Conservation (phyloP, 177 flowering plant genomes). For the Tripterygium wilfordii region DNA sequence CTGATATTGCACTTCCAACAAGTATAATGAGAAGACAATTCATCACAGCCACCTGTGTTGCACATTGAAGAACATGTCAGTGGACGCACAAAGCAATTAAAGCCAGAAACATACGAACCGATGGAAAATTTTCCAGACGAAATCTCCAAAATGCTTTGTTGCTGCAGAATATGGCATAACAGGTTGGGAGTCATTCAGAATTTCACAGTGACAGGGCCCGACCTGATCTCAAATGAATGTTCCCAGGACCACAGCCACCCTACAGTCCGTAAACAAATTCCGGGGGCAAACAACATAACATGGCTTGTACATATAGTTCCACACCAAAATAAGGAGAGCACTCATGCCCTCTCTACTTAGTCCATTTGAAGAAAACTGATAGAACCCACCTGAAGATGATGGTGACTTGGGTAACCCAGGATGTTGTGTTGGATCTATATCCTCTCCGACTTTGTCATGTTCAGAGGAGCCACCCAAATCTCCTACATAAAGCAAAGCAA, state of each 20-base stretch:
- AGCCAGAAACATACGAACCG: slow-evolving; percentile 97
- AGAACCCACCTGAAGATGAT: slow-evolving; percentile 99
- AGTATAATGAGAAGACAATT: no score
- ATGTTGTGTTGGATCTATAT: slow-evolving; percentile 35
- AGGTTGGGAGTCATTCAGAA: slow-evolving; percentile 67
- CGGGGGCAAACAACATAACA: slow-evolving; percentile 52
- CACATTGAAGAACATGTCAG: slow-evolving; percentile 43
- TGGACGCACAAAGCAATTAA: slow-evolving; percentile 33
- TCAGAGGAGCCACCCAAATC: slow-evolving; percentile 72
- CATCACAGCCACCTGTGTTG: slow-evolving; percentile 58
- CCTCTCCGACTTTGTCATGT: slow-evolving; percentile 61
- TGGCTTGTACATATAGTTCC: slow-evolving; percentile 45
- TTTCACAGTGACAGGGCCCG: slow-evolving; percentile 54
- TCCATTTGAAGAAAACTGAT: slow-evolving; percentile 89
- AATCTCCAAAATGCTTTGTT: slow-evolving; percentile 59
- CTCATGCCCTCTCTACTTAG: slow-evolving; percentile 80
- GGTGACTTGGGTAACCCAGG: slow-evolving; percentile 73
- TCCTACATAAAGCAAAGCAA: slow-evolving; percentile 32
- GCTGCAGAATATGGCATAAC: slow-evolving; percentile 50
- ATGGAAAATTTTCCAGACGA: slow-evolving; percentile 41
- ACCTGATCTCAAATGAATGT: slow-evolving; percentile 65
- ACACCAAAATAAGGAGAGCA: slow-evolving; percentile 65
- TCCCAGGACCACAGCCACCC: slow-evolving; percentile 80
- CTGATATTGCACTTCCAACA: not conserved
- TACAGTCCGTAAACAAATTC: slow-evolving; percentile 58